These are phyloP conservation scores for Paulownia fortunei DNA, from an alignment of 257 asterid species.

Conservation along the genomic window DNA sequence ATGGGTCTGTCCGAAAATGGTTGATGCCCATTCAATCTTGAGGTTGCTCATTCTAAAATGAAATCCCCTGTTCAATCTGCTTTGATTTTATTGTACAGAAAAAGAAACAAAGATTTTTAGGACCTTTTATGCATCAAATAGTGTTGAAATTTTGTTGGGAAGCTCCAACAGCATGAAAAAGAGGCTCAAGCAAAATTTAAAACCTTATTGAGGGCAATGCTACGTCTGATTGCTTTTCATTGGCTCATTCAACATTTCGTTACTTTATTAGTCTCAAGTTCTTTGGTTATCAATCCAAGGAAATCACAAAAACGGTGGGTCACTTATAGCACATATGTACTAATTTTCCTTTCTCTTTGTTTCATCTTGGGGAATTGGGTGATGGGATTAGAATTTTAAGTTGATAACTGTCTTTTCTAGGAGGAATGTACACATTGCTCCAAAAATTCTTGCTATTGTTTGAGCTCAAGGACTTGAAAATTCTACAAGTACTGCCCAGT, in stretches of 20 bases:
- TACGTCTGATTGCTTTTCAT: neutral
- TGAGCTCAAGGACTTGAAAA: neutral
- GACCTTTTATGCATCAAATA: neutral
- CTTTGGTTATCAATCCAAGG: neutral
- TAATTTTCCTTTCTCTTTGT: neutral
- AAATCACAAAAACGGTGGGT: too few relatives aligned
- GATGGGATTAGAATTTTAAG: neutral
- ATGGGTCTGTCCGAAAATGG: neutral
- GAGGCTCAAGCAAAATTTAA: neutral
- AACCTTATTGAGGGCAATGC: neutral
- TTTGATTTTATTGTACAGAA: slow-evolving; percentile 26
- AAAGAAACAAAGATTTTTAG: neutral
- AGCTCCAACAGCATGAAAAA: neutral
- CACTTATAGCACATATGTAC: too few relatives aligned
- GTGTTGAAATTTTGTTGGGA: neutral
- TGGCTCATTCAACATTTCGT: neutral
- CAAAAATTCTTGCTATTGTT: neutral
- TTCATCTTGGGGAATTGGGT: neutral
- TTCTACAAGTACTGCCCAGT: neutral
- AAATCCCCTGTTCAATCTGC: neutral
- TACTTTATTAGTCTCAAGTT: neutral
- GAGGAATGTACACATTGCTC: neutral
- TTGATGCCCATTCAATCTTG: neutral
- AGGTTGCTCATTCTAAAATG: neutral
- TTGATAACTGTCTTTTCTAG: neutral